These are phyloP conservation scores for Fusarium protoensiforme DNA, from an alignment of 2,329 filamentous ascomycete species.

Conservation along the genomic window DNA sequence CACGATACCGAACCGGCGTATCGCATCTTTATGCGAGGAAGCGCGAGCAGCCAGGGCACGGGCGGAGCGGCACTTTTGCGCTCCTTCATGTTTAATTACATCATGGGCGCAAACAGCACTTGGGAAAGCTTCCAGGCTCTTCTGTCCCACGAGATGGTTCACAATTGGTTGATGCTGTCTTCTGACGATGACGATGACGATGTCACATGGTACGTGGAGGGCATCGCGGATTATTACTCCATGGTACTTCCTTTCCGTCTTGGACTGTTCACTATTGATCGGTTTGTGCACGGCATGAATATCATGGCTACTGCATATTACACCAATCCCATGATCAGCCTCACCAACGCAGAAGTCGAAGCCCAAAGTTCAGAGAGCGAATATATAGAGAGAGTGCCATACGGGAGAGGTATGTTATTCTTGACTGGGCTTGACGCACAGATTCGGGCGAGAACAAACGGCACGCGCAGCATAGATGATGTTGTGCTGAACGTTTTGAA, in stretches of 20 bases:
- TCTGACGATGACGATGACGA: background rate
- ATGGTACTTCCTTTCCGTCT: background rate
- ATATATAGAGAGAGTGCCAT: background rate
- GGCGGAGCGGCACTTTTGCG: background rate
- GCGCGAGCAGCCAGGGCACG: background rate
- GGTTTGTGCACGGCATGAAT: background rate
- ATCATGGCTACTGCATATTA: background rate
- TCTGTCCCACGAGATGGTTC: background rate
- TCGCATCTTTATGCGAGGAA: background rate
- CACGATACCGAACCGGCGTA: background rate
- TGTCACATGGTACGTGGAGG: background rate
- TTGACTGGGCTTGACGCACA: background rate
- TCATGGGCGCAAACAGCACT: background rate
- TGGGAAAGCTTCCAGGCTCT: background rate
- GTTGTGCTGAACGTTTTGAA: background rate
- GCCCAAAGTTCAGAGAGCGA: background rate
- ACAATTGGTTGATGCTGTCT: background rate
- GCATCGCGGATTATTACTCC: background rate
- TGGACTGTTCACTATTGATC: background rate
- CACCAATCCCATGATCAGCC: background rate
- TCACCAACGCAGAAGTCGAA: background rate
- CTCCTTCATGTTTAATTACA: background rate
- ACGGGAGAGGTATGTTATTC: background rate
- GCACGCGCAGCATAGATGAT: background rate
- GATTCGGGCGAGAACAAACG: background rate